Evolutionary conservation across 164 flowering plant genomes (phyloP), one percentile per base, ranked within the genome.

Genomic region (Vitis rotundifolia): DNA sequence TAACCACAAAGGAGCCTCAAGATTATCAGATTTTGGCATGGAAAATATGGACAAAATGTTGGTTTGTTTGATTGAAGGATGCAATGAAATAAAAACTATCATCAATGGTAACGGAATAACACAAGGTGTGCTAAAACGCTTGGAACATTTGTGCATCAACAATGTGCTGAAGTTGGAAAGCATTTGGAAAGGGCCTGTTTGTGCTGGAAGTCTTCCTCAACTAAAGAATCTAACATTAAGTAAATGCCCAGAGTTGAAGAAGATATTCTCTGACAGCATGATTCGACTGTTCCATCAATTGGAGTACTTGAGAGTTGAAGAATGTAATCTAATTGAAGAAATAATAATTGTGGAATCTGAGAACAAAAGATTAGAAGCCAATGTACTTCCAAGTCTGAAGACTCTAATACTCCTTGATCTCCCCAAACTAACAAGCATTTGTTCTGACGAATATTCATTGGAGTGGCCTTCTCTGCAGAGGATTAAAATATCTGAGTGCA

Each of bases 181-280:
- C 31, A 19, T 75, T 50, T 75, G 74, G 67, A 44, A 61, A 5
- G 78, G 78, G 9, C 63, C 67, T 1, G 37, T 75, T 1, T 14
- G 10, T 0, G 8, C 49, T 16, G 67, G 57, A 50, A 61, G 58
- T 54, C 28, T 75, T 18, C n/a, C 70, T 1, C 56, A 18, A 6
- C 48, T 70, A 28, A 59, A 19, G 48, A 65, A 19, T 54, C 59
- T 70, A 53, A 29, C 12, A 0, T 10, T 75, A 37, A 8, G 5
- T 5, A 55, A 65, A 3, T 75, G 78, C 16, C 78, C 67, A 22
- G 60, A 14, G 13, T 3, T 75, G 53, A 49, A 9, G 18, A 64
- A 52, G 11, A 18, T 75, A 6, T 51, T 75, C 50, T 31, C 70
- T 8, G 1, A 16, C 9, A 57, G 22, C 12, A 47, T 61, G 57